Base-by-base conservation (phyloP, 306 rosid species). In the Spatholobus suberectus region DNA sequence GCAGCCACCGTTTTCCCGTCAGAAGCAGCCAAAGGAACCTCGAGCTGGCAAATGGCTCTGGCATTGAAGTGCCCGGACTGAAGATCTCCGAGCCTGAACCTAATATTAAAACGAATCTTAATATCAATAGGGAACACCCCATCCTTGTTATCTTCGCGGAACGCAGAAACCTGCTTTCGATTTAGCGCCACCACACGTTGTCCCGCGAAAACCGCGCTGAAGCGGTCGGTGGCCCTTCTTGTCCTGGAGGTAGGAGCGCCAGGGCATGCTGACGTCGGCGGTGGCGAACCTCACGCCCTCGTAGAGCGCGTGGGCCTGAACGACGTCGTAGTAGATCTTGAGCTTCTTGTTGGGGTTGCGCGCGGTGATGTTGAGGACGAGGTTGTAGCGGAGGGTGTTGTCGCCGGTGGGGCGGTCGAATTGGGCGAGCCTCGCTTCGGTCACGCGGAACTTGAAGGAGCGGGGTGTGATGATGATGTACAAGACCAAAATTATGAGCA, bases 71-170 rank as follows among this genome's bases (percentile, higher is more conserved):
- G 29, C 17, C 81, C 32, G 85, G 86, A 29, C 71, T 82, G 29
- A 82, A 5, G 23, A 27, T 6, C 15, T 0, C 87, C 90, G 15
- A 86, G 67, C 74, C 86, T 86, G 77, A 87, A 83, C 82, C 97
- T 80, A 6, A 92, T 69, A 15, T 61, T 44, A 40, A 92, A 83
- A 17, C 85, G 47, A 13, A 92, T 59, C 83, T 83, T 81, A 4
- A 90, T 44, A 27, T 88, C 84, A n/a, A 92, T 78, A 5, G 37
- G 54, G 44, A 78, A 92, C 0, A 43, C 47, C 71, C 88, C 93
- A 1, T 27, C 41, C 1, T 1, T 13, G n/a, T 4, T 82, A 66
- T 92, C 86, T 17, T 72, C 12, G 0, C 81, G 49, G 43, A 83
- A 89, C 21, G 76, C 47, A 1, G 79, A 29, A 3, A 58, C 71